Evolutionary conservation across 83 land plant species (phyloP).

Genomic region (Diphasiastrum complanatum): DNA sequence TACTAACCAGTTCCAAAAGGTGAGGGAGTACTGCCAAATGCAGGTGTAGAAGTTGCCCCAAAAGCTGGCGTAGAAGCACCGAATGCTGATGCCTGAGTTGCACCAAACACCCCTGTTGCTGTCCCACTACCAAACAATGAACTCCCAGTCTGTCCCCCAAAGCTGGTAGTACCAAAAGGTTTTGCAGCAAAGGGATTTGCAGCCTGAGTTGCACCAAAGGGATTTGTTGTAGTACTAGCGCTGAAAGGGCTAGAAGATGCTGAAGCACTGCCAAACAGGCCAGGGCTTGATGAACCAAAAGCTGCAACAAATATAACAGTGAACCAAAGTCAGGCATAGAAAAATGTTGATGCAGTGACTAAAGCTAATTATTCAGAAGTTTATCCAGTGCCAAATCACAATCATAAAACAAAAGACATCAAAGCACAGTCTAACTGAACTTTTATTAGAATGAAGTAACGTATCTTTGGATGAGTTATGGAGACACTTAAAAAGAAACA

Average conservation of each 20-base stretch:
- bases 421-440: too few relatives aligned
- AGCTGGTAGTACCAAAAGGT: conserved; percentile 52
- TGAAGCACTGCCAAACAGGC: conserved; percentile 22
- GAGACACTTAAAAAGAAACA: too few relatives aligned
- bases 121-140: conserved; percentile 61
- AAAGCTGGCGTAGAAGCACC: conserved; percentile 49
- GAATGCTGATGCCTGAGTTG: conserved; percentile 40
- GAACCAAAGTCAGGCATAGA: too few relatives aligned
- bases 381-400: too few relatives aligned
- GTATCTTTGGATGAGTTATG: too few relatives aligned
- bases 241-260: conserved; percentile 34
- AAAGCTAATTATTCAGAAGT: too few relatives aligned
- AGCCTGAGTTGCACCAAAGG: conserved; percentile 28
- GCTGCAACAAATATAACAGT: too few relatives aligned
- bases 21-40: conserved; percentile 63
- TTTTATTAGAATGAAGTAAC: too few relatives aligned
- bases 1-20: conserved; percentile 6
- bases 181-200: conserved; percentile 64
- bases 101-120: conserved; percentile 79
- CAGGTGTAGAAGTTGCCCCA: conserved; percentile 61
- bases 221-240: conserved; percentile 17
- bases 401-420: too few relatives aligned
- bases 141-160: conserved; percentile 55
- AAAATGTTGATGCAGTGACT: too few relatives aligned
- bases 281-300: too few relatives aligned